Evolutionary conservation across 2,329 filamentous ascomycete species (phyloP).

Genomic region (Colletotrichum brevisporum): DNA sequence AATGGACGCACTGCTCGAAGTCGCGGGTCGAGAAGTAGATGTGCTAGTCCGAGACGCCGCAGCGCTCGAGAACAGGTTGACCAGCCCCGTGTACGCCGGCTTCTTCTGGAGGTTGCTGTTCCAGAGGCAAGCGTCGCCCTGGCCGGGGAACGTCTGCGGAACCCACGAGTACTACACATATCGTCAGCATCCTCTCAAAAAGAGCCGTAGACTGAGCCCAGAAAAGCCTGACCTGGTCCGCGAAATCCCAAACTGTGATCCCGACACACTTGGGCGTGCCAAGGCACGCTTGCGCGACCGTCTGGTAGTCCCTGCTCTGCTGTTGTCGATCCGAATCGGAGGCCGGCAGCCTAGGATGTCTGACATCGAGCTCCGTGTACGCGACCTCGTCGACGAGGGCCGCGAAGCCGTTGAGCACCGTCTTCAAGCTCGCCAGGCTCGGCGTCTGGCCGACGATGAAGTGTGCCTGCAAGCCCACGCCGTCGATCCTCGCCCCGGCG

Average conservation of each 20-base stretch:
- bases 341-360: conserved; percentile 53
- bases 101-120: conserved; percentile 57
- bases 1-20: neutral
- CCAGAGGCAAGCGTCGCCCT: conserved; percentile 58
- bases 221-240: conserved; percentile 55
- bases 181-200: neutral
- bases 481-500: conserved; percentile 63
- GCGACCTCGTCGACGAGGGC: conserved; percentile 59
- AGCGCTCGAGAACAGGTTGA: conserved; percentile 41
- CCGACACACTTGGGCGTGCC: conserved; percentile 61
- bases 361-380: conserved; percentile 65
- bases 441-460: conserved; percentile 60
- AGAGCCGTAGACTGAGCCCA: too few species aligned
- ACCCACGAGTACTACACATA: conserved; percentile 50
- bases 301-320: conserved; percentile 53
- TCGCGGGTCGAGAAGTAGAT: neutral
- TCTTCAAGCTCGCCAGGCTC: conserved; percentile 52
- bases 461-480: conserved; percentile 66
- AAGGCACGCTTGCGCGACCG: conserved; percentile 70
- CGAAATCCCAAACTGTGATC: conserved; percentile 55
- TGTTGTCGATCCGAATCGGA: conserved; percentile 45
- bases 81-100: conserved; percentile 56
- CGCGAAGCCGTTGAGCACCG: conserved; percentile 62
- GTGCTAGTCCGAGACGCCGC: conserved; percentile 5
- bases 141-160: conserved; percentile 54